These are phyloP conservation scores for Pharnaceum exiguum DNA, from an alignment of 148 eudicot species.

Conservation along the genomic window DNA sequence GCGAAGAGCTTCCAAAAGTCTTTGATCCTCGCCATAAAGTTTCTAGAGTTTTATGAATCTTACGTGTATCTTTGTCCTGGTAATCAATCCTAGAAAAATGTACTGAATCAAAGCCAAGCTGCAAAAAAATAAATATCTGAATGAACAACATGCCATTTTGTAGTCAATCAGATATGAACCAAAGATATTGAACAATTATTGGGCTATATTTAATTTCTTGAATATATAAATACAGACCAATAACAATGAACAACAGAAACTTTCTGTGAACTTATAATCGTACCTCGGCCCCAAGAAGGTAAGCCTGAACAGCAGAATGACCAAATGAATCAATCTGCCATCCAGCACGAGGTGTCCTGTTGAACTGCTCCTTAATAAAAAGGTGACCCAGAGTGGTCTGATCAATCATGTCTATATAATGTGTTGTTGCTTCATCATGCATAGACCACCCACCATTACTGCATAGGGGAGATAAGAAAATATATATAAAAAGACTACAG, in stretches of 20 bases:
- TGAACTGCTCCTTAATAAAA: constrained; percentile 49
- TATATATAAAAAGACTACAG: not conserved
- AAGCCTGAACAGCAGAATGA: constrained; percentile 92
- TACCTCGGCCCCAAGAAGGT: constrained; percentile 86
- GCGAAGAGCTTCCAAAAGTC: constrained; percentile 83
- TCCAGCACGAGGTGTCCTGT: constrained; percentile 83
- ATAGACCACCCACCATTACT: constrained; percentile 97
- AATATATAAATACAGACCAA: not conserved
- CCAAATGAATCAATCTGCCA: constrained; percentile 98
- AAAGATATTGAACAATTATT: not conserved
- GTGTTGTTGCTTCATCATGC: constrained; percentile 87
- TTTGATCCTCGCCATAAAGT: constrained; percentile 88
- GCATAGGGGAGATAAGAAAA: constrained; percentile 8
- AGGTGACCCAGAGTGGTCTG: constrained; percentile 86
- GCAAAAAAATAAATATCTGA: constrained; percentile 15
- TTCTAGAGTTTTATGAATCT: constrained; percentile 70
- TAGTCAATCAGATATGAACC: not conserved
- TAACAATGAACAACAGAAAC: not conserved
- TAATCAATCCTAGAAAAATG: constrained; percentile 94
- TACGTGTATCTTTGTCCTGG: constrained; percentile 70
- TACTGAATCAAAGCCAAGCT: constrained; percentile 89
- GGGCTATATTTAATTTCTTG: too few relatives aligned
- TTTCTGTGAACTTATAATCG: not conserved
- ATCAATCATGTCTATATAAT: constrained; percentile 92
- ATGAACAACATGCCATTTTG: not conserved